Percentiles rank a stretch among this genome's conserved stretches.
Conservation (phyloP, 2,329 filamentous ascomycete genomes). For the Botryosphaeria agaves region DNA sequence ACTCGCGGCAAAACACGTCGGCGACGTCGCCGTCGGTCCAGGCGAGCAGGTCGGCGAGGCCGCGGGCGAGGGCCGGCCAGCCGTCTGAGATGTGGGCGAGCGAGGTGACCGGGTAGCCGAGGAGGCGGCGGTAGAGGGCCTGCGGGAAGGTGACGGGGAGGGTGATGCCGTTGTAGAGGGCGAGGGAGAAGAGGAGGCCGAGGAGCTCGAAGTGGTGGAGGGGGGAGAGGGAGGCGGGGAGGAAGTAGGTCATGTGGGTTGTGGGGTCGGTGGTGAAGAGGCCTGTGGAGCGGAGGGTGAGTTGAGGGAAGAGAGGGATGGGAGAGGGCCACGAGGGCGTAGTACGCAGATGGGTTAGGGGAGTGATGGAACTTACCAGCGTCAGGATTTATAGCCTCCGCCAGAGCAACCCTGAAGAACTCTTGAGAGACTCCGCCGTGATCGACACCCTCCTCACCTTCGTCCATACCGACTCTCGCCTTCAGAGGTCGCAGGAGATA, state of each 20-base stretch:
- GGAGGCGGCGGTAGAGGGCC: constrained; percentile 65
- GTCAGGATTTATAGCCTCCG: constrained; percentile 59
- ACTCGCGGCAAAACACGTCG: constrained; percentile 69
- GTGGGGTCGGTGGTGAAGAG: constrained; percentile 63
- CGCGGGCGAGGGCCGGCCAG: constrained; percentile 67
- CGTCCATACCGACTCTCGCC: constrained; percentile 62
- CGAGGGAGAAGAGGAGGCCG: constrained; percentile 73
- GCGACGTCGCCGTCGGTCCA: constrained; percentile 71
- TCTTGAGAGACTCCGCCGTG: constrained; percentile 93
- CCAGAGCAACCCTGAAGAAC: constrained; percentile 75
- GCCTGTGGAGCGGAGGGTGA: constrained; percentile 17
- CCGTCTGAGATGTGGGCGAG: constrained; percentile 69
- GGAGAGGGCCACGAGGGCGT: too few species aligned
- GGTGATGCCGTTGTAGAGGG: constrained; percentile 84
- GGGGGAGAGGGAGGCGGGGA: constrained; percentile 63
- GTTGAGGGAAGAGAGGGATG: not conserved
- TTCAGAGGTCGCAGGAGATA: constrained; percentile 78
- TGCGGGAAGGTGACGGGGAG: constrained; percentile 78
- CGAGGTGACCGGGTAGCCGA: constrained; percentile 47
- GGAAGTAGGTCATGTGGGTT: constrained; percentile 76
- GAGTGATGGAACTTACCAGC: constrained; percentile 41
- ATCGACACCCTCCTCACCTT: constrained; percentile 78
- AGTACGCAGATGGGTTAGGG: too few species aligned
- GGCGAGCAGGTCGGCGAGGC: constrained; percentile 53
- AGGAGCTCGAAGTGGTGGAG: constrained; percentile 83